phyloP scores from a whole-genome alignment of 116 monocot genomes.

The Zostera marina region DNA sequence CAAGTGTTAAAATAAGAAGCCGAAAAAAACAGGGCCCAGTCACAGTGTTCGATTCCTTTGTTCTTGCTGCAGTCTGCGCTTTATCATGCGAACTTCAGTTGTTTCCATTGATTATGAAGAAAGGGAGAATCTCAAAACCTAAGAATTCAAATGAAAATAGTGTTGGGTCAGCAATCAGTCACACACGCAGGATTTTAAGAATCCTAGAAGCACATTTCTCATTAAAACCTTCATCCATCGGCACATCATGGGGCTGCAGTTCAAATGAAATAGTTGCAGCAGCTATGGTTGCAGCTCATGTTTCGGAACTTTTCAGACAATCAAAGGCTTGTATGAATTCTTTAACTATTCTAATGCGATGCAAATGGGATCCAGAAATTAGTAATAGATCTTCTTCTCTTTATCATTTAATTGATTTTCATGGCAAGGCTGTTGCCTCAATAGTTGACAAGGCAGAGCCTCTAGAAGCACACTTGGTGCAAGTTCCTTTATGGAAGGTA shows the following conservation, averaged over 20 bases:
- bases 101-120: constrained; percentile 69
- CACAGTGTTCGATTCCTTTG: constrained; percentile 90
- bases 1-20: constrained; percentile 18
- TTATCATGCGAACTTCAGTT: constrained; percentile 95
- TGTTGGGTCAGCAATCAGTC: constrained; percentile 47
- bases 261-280: constrained; percentile 99
- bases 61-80: constrained; percentile 87
- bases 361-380: constrained; percentile 91
- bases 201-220: constrained; percentile 96
- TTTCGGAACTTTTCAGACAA: constrained; percentile 81
- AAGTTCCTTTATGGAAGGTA: constrained; percentile 24
- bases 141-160: constrained; percentile 43
- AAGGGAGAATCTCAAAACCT: constrained; percentile 18
- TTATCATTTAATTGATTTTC: constrained; percentile 88
- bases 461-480: constrained; percentile 49
- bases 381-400: constrained; percentile 81
- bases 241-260: constrained; percentile 95
- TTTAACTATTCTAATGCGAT: constrained; percentile 67
- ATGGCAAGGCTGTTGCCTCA: constrained; percentile 90
- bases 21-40: constrained; percentile 77
- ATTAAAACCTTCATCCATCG: constrained; percentile 89
- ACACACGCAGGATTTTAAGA: constrained; percentile 76
- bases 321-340: constrained; percentile 92
- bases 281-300: constrained; percentile 99
- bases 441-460: constrained; percentile 91